These are phyloP conservation scores for Leishmania arabica DNA, from an alignment of 208 protist genomes.

Conservation along the genomic window DNA sequence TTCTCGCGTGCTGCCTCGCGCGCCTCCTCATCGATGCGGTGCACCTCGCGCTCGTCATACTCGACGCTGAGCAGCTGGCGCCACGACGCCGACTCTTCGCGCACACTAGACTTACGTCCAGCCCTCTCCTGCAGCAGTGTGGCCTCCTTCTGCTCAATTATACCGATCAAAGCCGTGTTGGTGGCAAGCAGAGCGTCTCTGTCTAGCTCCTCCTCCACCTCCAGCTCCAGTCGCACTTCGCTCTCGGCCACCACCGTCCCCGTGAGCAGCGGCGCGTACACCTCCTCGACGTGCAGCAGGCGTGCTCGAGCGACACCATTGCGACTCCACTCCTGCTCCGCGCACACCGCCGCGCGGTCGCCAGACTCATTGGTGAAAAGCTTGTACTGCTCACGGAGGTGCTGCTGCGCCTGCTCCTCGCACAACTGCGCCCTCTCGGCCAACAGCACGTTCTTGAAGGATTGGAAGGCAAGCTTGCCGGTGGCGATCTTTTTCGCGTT, in stretches of 20 bases:
- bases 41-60: constrained; percentile 25
- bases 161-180: background rate
- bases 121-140: constrained; percentile 12
- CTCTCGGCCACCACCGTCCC: background rate
- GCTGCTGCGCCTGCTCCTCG: constrained; percentile 36
- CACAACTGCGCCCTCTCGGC: constrained; percentile 37
- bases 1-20: constrained; percentile 9
- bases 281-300: constrained; percentile 17
- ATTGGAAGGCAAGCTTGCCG: constrained; percentile 30
- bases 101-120: constrained; percentile 16
- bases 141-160: constrained; percentile 16
- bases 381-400: constrained; percentile 23
- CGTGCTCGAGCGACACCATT: constrained; percentile 8
- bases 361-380: constrained; percentile 37
- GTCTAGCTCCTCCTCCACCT: constrained; percentile 35
- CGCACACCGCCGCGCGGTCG: constrained; percentile 35
- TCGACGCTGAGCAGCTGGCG: constrained; percentile 23
- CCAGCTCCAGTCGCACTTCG: constrained; percentile 15
- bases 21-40: constrained; percentile 27
- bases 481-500: constrained; percentile 39
- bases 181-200: constrained; percentile 8
- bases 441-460: constrained; percentile 39
- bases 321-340: constrained; percentile 42
- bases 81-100: constrained; percentile 24
- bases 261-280: constrained; percentile 8